Evolutionary conservation across 1,284 basidiomycete species (phyloP), one percentile per base, ranked within the genome.

Genomic region (Takashimella tepidaria): DNA sequence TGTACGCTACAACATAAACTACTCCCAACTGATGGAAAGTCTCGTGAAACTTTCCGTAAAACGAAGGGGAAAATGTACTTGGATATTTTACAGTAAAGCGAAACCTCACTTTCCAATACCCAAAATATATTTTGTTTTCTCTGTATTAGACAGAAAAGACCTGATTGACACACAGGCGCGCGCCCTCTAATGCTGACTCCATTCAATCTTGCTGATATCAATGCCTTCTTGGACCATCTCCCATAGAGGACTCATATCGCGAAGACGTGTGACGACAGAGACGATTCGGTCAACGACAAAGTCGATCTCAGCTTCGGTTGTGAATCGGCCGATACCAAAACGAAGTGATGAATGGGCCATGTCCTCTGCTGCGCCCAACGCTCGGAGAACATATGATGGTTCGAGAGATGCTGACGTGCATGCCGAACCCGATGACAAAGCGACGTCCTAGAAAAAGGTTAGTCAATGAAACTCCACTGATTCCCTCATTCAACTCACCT

Each of bases 321-420:
- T 98, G 78, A 99, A 99, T 25, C 96, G 85, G 37, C 96, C 96
- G 61, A 99, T 89, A 50, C 96, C 96, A 77, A 99, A 99, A 42
- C 96, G 87, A 50, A 99, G 81, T 16, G 92, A 96, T 11, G 93
- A 98, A 74, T 99, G 96, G 0, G 96, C 96, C 88, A 98, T 97
- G 69, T 98, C 96, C 75, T 99, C 96, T 25, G 92, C 89, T 43
- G 93, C 89, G 62, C 92, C 95, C 41, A 99, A 83, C 1, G 96
- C 96, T 56, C 96, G 87, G 24, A 99, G 84, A 11, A 99, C 96
- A 72, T 99, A 99, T 31, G 92, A 97, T 5, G 96, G 96, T 76
- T 99, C 96, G 50, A 99, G 81, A 13, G 95, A 98, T 2, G 96
- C 96, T 0, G 93, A 98, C 13, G 96, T 99, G 70, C 96, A 99